These are phyloP conservation scores for Eutypella sp. DNA, from an alignment of 2,329 filamentous ascomycete species.

Conservation along the genomic window DNA sequence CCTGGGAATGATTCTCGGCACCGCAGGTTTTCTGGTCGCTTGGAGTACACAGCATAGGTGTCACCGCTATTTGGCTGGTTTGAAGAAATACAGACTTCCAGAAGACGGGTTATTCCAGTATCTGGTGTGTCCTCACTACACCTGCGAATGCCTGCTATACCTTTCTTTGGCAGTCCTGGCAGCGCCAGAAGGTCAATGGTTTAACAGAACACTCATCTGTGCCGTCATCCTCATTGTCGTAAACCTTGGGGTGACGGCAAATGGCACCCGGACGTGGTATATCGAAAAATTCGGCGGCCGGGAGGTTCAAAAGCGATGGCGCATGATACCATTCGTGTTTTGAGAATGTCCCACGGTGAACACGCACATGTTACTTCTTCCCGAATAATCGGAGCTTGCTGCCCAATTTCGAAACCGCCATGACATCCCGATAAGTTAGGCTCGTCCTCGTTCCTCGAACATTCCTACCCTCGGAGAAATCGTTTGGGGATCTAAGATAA, in stretches of 20 bases:
- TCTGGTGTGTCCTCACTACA: slow-evolving; percentile 85
- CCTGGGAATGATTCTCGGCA: slow-evolving; percentile 48
- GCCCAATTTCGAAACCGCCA: slow-evolving; percentile 72
- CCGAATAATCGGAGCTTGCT: slow-evolving; percentile 55
- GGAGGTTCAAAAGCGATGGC: slow-evolving; percentile 60
- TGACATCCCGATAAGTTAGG: slow-evolving; percentile 79
- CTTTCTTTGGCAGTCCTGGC: slow-evolving; percentile 68
- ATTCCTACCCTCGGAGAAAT: slow-evolving; percentile 48
- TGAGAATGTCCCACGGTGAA: slow-evolving; percentile 26
- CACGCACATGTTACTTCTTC: slow-evolving; percentile 32
- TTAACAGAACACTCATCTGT: slow-evolving; percentile 70
- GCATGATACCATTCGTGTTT: slow-evolving; percentile 69
- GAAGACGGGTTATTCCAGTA: slow-evolving; percentile 64
- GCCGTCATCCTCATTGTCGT: slow-evolving; percentile 68
- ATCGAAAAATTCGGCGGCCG: slow-evolving; percentile 65
- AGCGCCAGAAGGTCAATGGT: slow-evolving; percentile 58
- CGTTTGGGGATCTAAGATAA: slow-evolving; percentile 48
- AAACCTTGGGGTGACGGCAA: slow-evolving; percentile 79
- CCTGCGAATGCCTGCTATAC: slow-evolving; percentile 82
- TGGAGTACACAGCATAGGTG: slow-evolving; percentile 71
- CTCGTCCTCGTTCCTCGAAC: slow-evolving; percentile 60
- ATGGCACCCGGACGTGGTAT: slow-evolving; percentile 77
- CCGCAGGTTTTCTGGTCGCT: slow-evolving; percentile 63
- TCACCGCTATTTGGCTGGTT: slow-evolving; percentile 62
- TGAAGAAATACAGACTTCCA: slow-evolving; percentile 82